Conservation (phyloP, 2,329 filamentous ascomycete species). For the Metarhizium guizhouense region DNA sequence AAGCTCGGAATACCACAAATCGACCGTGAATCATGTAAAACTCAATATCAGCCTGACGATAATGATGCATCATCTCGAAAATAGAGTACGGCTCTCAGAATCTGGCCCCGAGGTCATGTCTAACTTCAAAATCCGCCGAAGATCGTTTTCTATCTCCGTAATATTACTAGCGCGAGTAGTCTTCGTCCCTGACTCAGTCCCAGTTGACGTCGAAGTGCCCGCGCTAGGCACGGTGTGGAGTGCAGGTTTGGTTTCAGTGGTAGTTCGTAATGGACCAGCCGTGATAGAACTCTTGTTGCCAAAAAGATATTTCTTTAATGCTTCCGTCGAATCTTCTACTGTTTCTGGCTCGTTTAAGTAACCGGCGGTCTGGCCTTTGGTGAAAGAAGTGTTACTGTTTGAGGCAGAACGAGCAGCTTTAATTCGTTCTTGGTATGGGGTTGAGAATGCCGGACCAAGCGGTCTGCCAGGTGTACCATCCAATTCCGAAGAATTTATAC, state of each 20-base stretch:
- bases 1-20: background rate
- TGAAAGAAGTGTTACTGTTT: constrained; percentile 3
- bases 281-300: constrained; percentile 22
- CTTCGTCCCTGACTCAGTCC: background rate
- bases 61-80: constrained; percentile 13
- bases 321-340: constrained; percentile 32
- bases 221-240: background rate
- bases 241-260: background rate
- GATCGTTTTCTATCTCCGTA: constrained; percentile 42
- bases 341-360: background rate
- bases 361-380: background rate
- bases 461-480: constrained; percentile 47
- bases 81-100: constrained; percentile 11
- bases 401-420: constrained; percentile 38
- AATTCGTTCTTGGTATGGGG: constrained; percentile 54
- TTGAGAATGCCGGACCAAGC: constrained; percentile 60
- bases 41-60: background rate
- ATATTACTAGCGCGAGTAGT: constrained; percentile 22
- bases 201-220: background rate
- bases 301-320: constrained; percentile 49
- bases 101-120: constrained; percentile 19
- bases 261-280: background rate
- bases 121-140: constrained; percentile 43
- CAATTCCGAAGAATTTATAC: constrained; percentile 42
- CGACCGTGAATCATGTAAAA: background rate